Percentiles rank a stretch among this genome's conserved stretches.
Conservation (phyloP, 2,329 filamentous ascomycete genomes). For the Clonostachys chloroleuca region DNA sequence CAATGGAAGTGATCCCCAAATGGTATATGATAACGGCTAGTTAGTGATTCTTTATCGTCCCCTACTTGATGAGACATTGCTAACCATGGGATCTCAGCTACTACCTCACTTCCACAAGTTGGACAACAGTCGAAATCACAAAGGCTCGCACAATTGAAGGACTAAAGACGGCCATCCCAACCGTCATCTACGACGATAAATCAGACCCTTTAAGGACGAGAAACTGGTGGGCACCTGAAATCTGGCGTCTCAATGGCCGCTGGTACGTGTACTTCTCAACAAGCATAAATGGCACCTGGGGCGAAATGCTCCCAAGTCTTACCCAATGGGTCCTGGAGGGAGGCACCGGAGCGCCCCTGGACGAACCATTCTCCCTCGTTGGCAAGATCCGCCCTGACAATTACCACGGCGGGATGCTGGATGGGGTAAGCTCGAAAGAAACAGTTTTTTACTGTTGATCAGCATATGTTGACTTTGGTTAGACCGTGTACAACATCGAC, state of each 20-base stretch:
- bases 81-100: slow-evolving; percentile 1
- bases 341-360: slow-evolving; percentile 5
- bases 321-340: slow-evolving; percentile 6
- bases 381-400: slow-evolving; percentile 7
- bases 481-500: slow-evolving; percentile 1
- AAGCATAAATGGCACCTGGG: slow-evolving; percentile 7
- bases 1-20: slow-evolving; percentile 3
- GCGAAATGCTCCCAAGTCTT: slow-evolving; percentile 7
- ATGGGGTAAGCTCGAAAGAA: neutral
- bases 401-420: slow-evolving; percentile 8
- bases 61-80: neutral
- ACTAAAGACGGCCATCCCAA: slow-evolving; percentile 6
- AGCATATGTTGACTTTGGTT: too few relatives aligned
- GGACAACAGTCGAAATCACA: slow-evolving; percentile 8
- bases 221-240: slow-evolving; percentile 12
- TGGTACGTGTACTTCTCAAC: slow-evolving; percentile 12
- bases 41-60: neutral
- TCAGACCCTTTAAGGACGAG: slow-evolving; percentile 4
- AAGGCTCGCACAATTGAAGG: slow-evolving; percentile 8
- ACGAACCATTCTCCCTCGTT: slow-evolving; percentile 3
- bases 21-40: slow-evolving; percentile 4
- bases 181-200: slow-evolving; percentile 5
- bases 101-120: slow-evolving; percentile 10
- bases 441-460: too few relatives aligned
- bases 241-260: slow-evolving; percentile 6